Base-by-base conservation (phyloP, 306 rosid genomes). In the Vigna unguiculata region DNA sequence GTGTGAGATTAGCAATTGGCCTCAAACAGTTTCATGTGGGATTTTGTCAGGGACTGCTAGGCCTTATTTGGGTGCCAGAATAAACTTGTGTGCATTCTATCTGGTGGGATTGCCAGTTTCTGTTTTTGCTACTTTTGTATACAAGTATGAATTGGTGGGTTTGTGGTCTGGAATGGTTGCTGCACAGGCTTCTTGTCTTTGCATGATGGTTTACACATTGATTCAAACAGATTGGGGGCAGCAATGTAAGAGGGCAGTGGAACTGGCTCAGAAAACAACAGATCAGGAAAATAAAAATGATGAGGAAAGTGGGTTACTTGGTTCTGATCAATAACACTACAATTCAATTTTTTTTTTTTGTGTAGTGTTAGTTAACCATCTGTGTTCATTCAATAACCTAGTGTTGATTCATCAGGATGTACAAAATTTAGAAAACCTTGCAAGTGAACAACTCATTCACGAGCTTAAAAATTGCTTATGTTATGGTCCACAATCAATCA, bases 11-110 rank as follows among this genome's bases (percentile, higher is more conserved):
- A 84, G 87, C 41, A 94, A 94, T 78, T 86, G 93, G 78, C 84
- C 98, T 7, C 97, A 94, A 68, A 94, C 98, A 5, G 96, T 84
- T 1, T 91, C 96, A 0, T 90, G 95, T 47, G 97, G 98, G 63
- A 87, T 94, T 1, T 77, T 94, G 22, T 61, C 87, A 2, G 98
- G 95, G 16, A 92, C 92, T 0, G 96, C 97, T 5, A 75, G 97
- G 5, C 96, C 98, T 41, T 83, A 86, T 16, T 52, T 87, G 49
- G 98, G 98, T 16, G 98, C 97, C 1, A 86, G 87, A 49, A 92
- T 92, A 54, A 94, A 94, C 69, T 64, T 94, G 85, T 89, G 79
- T 55, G 94, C 98, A 2, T 94, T 94, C 81, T 94, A 94, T 66
- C 47, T 86, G 25, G 65, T 94, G 51, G 98, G 98, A 9, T 75